These are phyloP conservation scores for Curvularia sp. DNA, from an alignment of 2,329 filamentous ascomycete genomes.

Conservation along the genomic window DNA sequence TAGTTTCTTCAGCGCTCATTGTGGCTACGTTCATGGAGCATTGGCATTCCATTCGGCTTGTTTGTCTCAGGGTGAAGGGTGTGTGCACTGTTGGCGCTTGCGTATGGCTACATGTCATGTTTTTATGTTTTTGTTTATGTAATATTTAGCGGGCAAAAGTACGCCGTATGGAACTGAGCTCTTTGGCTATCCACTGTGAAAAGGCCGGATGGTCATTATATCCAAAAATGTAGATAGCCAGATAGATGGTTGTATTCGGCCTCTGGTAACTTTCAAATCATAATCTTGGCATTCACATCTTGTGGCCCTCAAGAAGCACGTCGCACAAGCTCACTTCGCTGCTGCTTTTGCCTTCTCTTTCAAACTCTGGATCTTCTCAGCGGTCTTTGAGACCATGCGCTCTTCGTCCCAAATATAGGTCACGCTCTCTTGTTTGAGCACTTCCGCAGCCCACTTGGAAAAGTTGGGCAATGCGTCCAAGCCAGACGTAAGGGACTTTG, in stretches of 20 bases:
- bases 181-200: background rate
- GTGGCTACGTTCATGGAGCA: slow-evolving; percentile 22
- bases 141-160: slow-evolving; percentile 18
- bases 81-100: slow-evolving; percentile 8
- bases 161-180: slow-evolving; percentile 1
- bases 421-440: slow-evolving; percentile 70
- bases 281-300: slow-evolving; percentile 6
- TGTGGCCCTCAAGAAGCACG: background rate
- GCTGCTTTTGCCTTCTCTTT: slow-evolving; percentile 34
- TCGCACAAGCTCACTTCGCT: slow-evolving; percentile 20
- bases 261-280: background rate
- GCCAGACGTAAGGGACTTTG: slow-evolving; percentile 55
- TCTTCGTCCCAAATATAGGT: slow-evolving; percentile 52
- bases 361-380: slow-evolving; percentile 34
- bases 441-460: slow-evolving; percentile 69
- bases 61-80: slow-evolving; percentile 11
- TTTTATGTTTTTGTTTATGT: slow-evolving; percentile 23
- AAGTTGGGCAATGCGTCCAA: slow-evolving; percentile 69
- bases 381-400: slow-evolving; percentile 25
- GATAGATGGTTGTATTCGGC: slow-evolving; percentile 1
- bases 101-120: slow-evolving; percentile 10
- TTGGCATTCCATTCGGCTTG: slow-evolving; percentile 11
- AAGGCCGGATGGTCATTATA: slow-evolving; percentile 3
- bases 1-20: slow-evolving; percentile 21
- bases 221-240: slow-evolving; percentile 15